Percentiles rank a stretch among this genome's conserved stretches.
Evolutionary conservation across 148 eudicot genomes (phyloP).

Genomic region (Dianthus caryophyllus): DNA sequence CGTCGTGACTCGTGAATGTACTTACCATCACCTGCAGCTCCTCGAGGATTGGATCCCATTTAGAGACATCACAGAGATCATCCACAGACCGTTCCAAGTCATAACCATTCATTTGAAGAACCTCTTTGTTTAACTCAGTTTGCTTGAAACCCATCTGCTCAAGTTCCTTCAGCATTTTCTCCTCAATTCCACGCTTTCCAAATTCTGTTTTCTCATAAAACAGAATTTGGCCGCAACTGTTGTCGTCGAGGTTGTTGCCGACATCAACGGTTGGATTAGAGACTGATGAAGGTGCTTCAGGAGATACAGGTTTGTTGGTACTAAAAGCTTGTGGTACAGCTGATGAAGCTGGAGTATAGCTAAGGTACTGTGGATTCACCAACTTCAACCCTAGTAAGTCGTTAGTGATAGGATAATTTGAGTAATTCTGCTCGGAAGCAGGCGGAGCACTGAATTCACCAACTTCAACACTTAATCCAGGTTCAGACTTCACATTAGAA

Average conservation of each 20-base stretch:
- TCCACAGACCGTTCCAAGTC: slow-evolving; percentile 60
- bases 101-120: slow-evolving; percentile 53
- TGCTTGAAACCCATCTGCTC: slow-evolving; percentile 66
- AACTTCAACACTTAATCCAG: slow-evolving; percentile 12
- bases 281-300: slow-evolving; percentile 15
- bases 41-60: slow-evolving; percentile 66
- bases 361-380: neutral
- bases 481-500: slow-evolving; percentile 17
- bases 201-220: slow-evolving; percentile 23
- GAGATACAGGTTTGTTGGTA: slow-evolving; percentile 6
- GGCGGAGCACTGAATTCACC: slow-evolving; percentile 11
- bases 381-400: slow-evolving; percentile 33
- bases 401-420: slow-evolving; percentile 42
- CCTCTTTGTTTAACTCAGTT: slow-evolving; percentile 52
- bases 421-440: slow-evolving; percentile 18
- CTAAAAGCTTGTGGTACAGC: neutral
- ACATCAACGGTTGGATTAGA: slow-evolving; percentile 25
- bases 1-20: neutral
- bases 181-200: slow-evolving; percentile 23
- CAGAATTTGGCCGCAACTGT: slow-evolving; percentile 15
- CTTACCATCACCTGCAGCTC: slow-evolving; percentile 85
- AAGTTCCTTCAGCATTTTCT: slow-evolving; percentile 49
- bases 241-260: neutral
- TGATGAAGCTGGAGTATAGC: slow-evolving; percentile 18
- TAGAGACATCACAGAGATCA: slow-evolving; percentile 58